phyloP scores from a whole-genome alignment of 2,329 filamentous ascomycete species.

The Aureobasidium sp. region DNA sequence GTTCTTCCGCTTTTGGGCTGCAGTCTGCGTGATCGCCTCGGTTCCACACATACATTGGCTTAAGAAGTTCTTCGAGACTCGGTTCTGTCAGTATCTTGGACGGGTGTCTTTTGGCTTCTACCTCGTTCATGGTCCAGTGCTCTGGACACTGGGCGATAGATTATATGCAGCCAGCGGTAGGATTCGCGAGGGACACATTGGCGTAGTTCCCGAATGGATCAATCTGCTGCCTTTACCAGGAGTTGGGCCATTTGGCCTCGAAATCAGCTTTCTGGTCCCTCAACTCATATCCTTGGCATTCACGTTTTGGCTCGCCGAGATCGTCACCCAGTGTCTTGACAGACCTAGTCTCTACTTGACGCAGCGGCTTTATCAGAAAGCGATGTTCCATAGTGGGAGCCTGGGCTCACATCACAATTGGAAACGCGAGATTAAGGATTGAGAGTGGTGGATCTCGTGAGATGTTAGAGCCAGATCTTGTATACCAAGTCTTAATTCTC shows the following conservation, averaged over 20 bases:
- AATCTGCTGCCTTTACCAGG: conserved; percentile 47
- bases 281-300: conserved; percentile 51
- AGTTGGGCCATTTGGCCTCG: conserved; percentile 49
- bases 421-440: neutral
- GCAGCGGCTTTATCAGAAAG: conserved; percentile 45
- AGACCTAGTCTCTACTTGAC: conserved; percentile 50
- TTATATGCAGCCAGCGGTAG: conserved; percentile 53
- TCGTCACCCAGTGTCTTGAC: conserved; percentile 47
- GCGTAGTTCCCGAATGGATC: conserved; percentile 46
- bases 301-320: conserved; percentile 48
- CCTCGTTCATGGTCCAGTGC: conserved; percentile 51
- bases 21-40: conserved; percentile 46
- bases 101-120: conserved; percentile 53
- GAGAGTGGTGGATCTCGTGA: too few species aligned
- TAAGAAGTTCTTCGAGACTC: conserved; percentile 46
- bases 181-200: conserved; percentile 37
- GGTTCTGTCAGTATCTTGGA: conserved; percentile 51
- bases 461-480: too few species aligned
- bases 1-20: conserved; percentile 56
- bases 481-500: too few species aligned
- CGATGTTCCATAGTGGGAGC: neutral
- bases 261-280: conserved; percentile 48
- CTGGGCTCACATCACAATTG: neutral
- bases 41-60: conserved; percentile 48
- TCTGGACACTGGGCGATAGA: conserved; percentile 50